Percentiles rank a stretch among this genome's conserved stretches.
Conservation (phyloP, 371 early-diverging fungal genomes). For the Actinomucor elegans region DNA sequence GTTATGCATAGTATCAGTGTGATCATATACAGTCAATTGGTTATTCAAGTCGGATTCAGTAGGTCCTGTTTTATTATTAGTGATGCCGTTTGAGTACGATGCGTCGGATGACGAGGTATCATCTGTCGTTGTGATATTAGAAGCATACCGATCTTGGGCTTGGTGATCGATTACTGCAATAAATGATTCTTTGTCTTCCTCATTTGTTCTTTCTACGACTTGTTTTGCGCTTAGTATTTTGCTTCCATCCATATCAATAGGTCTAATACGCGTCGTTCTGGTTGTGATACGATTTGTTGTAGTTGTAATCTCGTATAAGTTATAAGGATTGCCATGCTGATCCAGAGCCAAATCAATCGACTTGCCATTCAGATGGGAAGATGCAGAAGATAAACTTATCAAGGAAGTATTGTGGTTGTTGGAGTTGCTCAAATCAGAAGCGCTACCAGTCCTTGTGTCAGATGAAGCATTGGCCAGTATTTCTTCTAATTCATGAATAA, state of each 20-base stretch:
- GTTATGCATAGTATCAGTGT: too few relatives aligned
- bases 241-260: constrained; percentile 26
- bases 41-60: too few relatives aligned
- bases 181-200: constrained; percentile 37
- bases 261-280: constrained; percentile 38
- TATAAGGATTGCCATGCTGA: constrained; percentile 21
- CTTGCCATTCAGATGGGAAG: not conserved
- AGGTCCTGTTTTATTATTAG: not conserved
- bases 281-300: constrained; percentile 34
- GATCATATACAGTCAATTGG: too few relatives aligned
- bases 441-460: too few relatives aligned
- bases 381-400: constrained; percentile 1
- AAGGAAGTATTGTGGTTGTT: not conserved
- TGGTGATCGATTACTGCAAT: constrained; percentile 35
- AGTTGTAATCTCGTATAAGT: constrained; percentile 39
- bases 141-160: not conserved
- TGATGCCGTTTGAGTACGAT: too few relatives aligned
- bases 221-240: constrained; percentile 25
- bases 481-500: constrained; percentile 41
- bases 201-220: constrained; percentile 31
- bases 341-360: constrained; percentile 3
- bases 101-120: too few relatives aligned
- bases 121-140: not conserved
- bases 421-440: too few relatives aligned
- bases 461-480: constrained; percentile 17